Base-by-base conservation (phyloP, 768 basidiomycete genomes). In the Russula vinacea region DNA sequence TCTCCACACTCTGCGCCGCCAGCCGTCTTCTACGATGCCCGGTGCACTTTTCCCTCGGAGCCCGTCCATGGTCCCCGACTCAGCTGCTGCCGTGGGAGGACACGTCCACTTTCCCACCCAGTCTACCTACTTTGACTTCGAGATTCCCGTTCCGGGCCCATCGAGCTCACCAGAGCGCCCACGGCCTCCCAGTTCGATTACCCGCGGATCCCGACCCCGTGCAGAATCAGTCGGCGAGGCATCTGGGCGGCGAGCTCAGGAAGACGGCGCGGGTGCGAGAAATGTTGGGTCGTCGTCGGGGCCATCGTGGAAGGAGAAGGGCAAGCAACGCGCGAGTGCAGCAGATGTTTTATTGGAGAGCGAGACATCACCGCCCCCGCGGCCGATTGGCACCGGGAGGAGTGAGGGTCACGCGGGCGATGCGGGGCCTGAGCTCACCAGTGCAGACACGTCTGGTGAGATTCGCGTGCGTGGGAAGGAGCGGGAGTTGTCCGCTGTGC, bases 11-110 rank as follows among this genome's bases (percentile, higher is more conserved):
- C 72, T 80, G 9, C 77, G 74, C 45, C 76, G 76, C 32, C 76
- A 74, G n/a, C 75, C 75, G 9, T 83, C 83, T 3, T 70, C 80
- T 0, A 85, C 84, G 1, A 92, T 92, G 90, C 90, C 90, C 24
- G 90, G 90, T 9, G 82, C 90, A 1, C 81, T 92, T 14, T 89
- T 85, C 70, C 83, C 89, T 5, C 84, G 88, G 10, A 89, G 90
- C 0, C 80, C 84, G 0, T 89, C 89, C 17, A 61, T 61, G 59
- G 60, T 22, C n/a, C 76, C 84, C 14, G 76, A 84, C 35, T 83
- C 85, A 14, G 14, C 44, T 26, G 26, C 51, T 19, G 51, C 44
- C 37, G 70, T 70, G 26, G 72, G 64, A 54, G 76, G 74, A 39
- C 80, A 75, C 62, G 78, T 82, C n/a, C 78, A 75, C 29, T 82